phyloP scores from a whole-genome alignment of 805 yeast species.

The Metschnikowia kofuensis region DNA sequence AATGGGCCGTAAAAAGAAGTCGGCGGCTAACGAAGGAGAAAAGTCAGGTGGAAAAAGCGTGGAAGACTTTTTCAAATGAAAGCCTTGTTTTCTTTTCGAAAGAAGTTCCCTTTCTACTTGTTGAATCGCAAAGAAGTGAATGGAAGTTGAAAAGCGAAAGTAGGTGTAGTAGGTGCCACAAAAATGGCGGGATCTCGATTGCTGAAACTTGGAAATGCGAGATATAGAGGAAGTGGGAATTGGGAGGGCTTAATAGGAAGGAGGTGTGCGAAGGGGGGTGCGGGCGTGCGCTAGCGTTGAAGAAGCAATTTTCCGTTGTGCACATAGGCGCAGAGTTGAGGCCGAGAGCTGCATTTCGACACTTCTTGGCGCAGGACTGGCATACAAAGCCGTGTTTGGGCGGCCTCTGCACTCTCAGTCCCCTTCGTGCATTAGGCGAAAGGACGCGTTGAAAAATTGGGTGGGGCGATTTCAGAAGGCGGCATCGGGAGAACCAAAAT shows the following conservation, averaged over 20 bases:
- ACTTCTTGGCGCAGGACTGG: background rate
- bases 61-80: too few relatives aligned
- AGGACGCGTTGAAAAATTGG: too few relatives aligned
- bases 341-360: background rate
- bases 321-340: background rate
- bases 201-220: conserved; percentile 2
- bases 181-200: background rate
- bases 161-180: background rate
- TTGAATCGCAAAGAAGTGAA: too few relatives aligned
- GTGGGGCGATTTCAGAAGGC: too few relatives aligned
- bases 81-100: background rate
- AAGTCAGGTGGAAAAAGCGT: background rate
- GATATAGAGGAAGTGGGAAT: background rate
- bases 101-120: background rate
- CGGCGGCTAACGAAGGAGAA: conserved; percentile 2
- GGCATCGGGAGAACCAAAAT: too few relatives aligned
- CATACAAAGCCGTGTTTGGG: background rate
- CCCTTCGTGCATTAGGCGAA: too few relatives aligned
- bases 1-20: background rate
- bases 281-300: conserved; percentile 3
- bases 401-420: too few relatives aligned
- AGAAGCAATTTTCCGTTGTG: background rate
- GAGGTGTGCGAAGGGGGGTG: conserved; percentile 3
- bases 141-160: background rate
- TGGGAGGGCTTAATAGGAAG: conserved; percentile 1